Conservation (phyloP, 805 yeast species). For the Teunomyces kruisii region DNA sequence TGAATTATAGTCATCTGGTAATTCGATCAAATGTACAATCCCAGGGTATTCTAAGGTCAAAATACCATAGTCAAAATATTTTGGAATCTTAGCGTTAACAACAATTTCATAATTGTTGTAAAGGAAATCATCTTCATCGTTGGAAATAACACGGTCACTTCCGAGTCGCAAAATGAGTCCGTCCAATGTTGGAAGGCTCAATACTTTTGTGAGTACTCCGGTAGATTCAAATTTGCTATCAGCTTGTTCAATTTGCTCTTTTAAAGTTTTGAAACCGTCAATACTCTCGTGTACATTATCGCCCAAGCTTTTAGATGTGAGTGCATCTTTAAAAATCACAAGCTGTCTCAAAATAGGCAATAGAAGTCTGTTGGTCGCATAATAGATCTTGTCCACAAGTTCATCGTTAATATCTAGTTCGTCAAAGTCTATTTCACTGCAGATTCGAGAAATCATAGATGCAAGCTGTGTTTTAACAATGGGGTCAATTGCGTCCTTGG, state of each 20-base stretch:
- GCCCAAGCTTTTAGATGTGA: slow-evolving; percentile 28
- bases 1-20: slow-evolving; percentile 44
- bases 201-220: slow-evolving; percentile 22
- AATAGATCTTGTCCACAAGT: neutral
- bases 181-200: slow-evolving; percentile 24
- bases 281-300: slow-evolving; percentile 21
- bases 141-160: neutral
- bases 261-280: slow-evolving; percentile 16
- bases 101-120: slow-evolving; percentile 21
- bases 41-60: slow-evolving; percentile 52
- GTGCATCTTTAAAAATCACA: slow-evolving; percentile 30
- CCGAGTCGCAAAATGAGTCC: slow-evolving; percentile 15
- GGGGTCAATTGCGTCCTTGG: neutral
- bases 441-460: neutral
- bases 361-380: slow-evolving; percentile 19
- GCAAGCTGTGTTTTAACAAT: neutral
- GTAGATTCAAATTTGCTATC: slow-evolving; percentile 15
- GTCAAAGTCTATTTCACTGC: neutral
- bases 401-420: neutral
- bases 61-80: slow-evolving; percentile 19
- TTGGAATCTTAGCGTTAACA: slow-evolving; percentile 26
- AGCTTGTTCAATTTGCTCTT: slow-evolving; percentile 16
- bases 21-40: slow-evolving; percentile 48
- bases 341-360: slow-evolving; percentile 38
- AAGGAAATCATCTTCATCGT: slow-evolving; percentile 14